Base-by-base conservation (phyloP, 2,329 filamentous ascomycete species). In the Cladophialophora psammophila region DNA sequence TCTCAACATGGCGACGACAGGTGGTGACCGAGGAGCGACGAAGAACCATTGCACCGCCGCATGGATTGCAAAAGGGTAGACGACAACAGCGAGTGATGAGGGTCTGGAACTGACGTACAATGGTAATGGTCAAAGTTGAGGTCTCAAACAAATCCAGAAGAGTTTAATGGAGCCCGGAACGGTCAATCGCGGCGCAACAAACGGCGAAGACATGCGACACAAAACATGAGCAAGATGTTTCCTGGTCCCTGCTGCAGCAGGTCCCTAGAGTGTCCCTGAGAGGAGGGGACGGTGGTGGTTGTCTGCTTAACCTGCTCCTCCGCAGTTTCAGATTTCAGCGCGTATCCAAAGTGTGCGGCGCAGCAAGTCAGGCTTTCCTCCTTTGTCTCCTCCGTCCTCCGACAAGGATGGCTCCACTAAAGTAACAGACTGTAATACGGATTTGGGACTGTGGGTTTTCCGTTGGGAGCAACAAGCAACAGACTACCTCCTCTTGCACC, bases 331-430 rank as follows among this genome's bases (percentile, higher is more conserved):
- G 68, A 68, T 70, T 60, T 63, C 32, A 48, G 68, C 68, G 68
- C 68, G 68, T 70, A 68, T 70, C 63, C 65, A 70, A 68, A 58
- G 60, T 68, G 66, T 65, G 65, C 68, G 68, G 68, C 65, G 68
- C 58, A 69, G 68, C 54, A 64, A 56, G 55, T 65, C 64, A 67
- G 65, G 59, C 65, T 59, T 57, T 61, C 31, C 35, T 58, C 55
- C 50, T 54, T 38, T 26, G 60, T 38, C 50, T 48, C 38, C 12
- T 54, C 36, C 60, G 50, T 42, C 26, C 45, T 50, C 45, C 45
- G 45, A 50, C 45, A 26, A 50, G 12, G 45, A 50, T 13, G 50
- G 54, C 66, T 68, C 68, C 68, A 67, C 68, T 26, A 40, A 38
- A 56, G 67, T 60, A 54, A 64, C 59, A 50, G 55, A 63, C 12